Evolutionary conservation across 2,329 filamentous ascomycete genomes (phyloP).

Genomic region (Trichoderma cornu-damae): DNA sequence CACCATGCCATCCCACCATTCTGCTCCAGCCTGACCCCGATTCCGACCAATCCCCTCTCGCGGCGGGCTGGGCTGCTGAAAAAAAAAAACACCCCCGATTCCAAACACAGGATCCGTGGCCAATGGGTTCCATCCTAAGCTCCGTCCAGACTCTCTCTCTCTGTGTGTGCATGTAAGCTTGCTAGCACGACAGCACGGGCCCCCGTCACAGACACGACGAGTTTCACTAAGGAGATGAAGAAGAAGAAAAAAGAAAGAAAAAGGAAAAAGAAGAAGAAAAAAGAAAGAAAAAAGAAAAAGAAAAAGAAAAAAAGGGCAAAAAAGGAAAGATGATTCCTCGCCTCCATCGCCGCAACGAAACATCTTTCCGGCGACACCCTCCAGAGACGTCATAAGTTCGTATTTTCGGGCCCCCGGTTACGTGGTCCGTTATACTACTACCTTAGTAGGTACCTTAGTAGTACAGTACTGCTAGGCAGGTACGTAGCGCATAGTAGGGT

Average conservation of each 20-base stretch:
- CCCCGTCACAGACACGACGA: neutral
- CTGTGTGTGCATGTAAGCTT: too few species aligned
- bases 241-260: neutral
- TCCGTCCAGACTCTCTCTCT: neutral
- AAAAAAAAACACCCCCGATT: constrained; percentile 2
- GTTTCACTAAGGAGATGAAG: neutral
- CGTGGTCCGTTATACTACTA: too few species aligned
- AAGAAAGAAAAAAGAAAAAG: neutral
- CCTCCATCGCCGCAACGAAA: neutral
- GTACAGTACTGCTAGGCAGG: too few species aligned
- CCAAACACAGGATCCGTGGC: constrained; percentile 15
- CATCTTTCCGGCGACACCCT: neutral
- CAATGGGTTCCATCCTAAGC: neutral
- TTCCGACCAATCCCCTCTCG: constrained; percentile 4
- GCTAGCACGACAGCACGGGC: too few species aligned
- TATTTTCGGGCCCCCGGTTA: constrained; percentile 16
- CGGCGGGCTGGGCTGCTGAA: too few species aligned
- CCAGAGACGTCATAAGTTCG: constrained; percentile 13
- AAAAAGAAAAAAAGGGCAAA: neutral
- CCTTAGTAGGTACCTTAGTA: too few species aligned
- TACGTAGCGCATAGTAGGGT: too few species aligned
- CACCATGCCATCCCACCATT: constrained; percentile 12
- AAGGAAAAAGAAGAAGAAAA: neutral
- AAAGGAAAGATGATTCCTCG: neutral
- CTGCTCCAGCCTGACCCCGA: constrained; percentile 8